Base-by-base conservation (phyloP, 2,329 filamentous ascomycete species). In the Nakataea oryzae region DNA sequence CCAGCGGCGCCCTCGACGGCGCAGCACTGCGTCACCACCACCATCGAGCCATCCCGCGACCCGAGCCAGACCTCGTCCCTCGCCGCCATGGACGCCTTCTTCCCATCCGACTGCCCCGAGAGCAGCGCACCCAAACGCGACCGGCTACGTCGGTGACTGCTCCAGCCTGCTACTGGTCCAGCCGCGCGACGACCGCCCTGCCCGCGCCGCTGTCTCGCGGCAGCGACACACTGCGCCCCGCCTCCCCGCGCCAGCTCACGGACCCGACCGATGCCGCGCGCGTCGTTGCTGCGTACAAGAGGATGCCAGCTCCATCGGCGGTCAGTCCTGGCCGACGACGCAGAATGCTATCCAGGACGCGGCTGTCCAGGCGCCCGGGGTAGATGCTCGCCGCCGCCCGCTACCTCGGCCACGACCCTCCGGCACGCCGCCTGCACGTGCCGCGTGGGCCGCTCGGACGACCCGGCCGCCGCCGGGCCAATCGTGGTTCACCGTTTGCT, bases 1-100 rank as follows among this genome's bases (percentile, higher is more conserved):
- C 76, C 63, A 71, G 70, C 41, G 79, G 79, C 29, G 67, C 67
- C 4, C 67, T 82, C 4, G 63, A 74, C 24, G 79, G 78, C 12
- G 30, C 30, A 41, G 30, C 54, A 60, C 58, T 60, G 30, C 41
- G 47, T n/a, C 14, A 62, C 67, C 28, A 65, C 65, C 17, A 74
- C 73, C 11, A 71, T 75, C 58, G 66, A 70, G 26, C 68, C 69
- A 4, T 2, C 2, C 2, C 58, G 58, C 41, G 58, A 41, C 41
- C 72, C 77, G 1, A 75, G 71, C 11, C 69, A 76, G 62, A 70
- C 74, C 8, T 71, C 73, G 0, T 79, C 75, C 60, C 62, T 78
- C 2, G 61, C 64, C 1, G 41, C 41, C 17, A 17, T 50, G 17
- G 41, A 50, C 21, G 41, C 41, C 17, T 17, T 21, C 41, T n/a